These are phyloP conservation scores for Sclerotinia nivalis DNA, from an alignment of 2,329 filamentous ascomycete species.

Conservation along the genomic window DNA sequence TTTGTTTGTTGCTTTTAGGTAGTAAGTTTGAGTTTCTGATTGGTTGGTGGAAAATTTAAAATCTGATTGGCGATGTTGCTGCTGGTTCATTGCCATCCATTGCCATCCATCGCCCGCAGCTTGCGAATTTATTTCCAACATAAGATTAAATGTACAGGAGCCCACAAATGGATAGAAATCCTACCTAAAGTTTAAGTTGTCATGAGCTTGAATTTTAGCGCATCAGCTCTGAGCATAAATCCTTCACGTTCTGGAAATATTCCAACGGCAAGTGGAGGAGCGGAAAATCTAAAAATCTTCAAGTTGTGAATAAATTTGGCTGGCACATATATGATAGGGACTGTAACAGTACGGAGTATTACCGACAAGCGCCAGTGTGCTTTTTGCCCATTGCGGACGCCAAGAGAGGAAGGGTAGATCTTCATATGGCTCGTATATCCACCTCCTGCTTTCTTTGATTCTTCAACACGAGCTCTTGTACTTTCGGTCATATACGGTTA, in stretches of 20 bases:
- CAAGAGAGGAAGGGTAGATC: not conserved
- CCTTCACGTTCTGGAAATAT: not conserved
- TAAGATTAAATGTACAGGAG: not conserved
- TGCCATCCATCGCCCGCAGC: not conserved
- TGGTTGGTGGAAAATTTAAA: not conserved
- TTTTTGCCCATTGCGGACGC: fast-evolving
- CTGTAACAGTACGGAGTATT: too few species aligned
- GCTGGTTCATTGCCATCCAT: not conserved
- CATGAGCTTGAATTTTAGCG: not conserved
- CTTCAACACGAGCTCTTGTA: not conserved
- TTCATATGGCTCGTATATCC: not conserved
- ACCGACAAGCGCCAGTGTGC: not conserved
- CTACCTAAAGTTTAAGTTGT: too few species aligned
- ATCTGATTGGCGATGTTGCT: not conserved
- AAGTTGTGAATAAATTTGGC: not conserved
- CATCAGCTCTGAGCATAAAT: not conserved
- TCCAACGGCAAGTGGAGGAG: not conserved
- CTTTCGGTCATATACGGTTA: too few species aligned
- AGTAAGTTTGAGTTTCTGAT: not conserved
- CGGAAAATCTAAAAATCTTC: too few species aligned
- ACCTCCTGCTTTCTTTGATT: not conserved
- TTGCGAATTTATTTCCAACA: not conserved
- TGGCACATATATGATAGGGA: not conserved
- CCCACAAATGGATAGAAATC: not conserved
- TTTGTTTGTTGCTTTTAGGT: not conserved